Base-by-base conservation (phyloP, 257 asterid species). In the Penstemon newberryi region DNA sequence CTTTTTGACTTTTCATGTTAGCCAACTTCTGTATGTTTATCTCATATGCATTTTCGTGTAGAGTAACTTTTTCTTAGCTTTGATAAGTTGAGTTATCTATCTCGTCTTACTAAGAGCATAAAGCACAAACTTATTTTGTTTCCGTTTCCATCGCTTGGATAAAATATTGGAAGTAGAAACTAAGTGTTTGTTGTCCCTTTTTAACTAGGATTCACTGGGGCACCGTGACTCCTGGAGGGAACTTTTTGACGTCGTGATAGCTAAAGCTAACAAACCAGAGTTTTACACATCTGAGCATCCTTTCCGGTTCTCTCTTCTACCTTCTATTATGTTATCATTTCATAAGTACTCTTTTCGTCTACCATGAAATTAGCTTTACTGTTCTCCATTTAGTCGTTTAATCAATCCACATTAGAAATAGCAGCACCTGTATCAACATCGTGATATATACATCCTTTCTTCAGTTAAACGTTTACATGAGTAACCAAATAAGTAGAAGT, bases 281-380 rank as follows among this genome's bases (percentile, higher is more conserved):
- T 93, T 93, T 78, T 93, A 93, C 82, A 90, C 91, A 73, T 93
- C 99, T 7, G 99, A 90, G 69, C 99, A 84, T 82, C 97, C 97
- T 65, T 93, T 93, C 79, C 93, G 99, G 96, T 93, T 65, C 72
- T 74, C 59, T 38, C 69, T 60, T 73, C 62, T 45, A 72, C 53
- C 63, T 66, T 67, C 66, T 51, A 47, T 15, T 69, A 49, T 60
- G 33, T 38, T 64, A 38, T 61, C 25, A 61, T 65, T 45, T 72
- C 43, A 41, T 60, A 11, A 39, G 5, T 41, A 40, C 9, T 60
- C 10, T 12, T 43, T 8, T 42, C 13, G 11, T 13, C 15, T 41
- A 43, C 4, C 37, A 43, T 13, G 43, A 11, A 60, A 3, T 38
- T 11, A 45, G 38, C 50, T 3, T 49, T 7, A 0, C 54, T 68